phyloP scores from a whole-genome alignment of 371 early-diverging fungal species.

The Mucor irregularis region DNA sequence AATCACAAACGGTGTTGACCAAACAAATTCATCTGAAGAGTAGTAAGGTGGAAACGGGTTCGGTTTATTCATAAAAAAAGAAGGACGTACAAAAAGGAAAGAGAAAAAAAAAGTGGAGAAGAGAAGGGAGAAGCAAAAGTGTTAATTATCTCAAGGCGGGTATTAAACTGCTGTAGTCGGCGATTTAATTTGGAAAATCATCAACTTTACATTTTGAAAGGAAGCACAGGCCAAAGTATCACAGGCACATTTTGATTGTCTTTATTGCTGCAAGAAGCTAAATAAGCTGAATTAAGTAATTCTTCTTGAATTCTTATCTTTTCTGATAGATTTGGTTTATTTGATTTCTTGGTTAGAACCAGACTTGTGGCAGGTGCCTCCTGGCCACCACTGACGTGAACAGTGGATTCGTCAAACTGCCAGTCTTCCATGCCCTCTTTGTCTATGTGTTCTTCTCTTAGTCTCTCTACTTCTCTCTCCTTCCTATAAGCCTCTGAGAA shows the following conservation, averaged over 20 bases:
- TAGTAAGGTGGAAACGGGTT: constrained; percentile 31
- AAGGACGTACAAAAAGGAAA: constrained; percentile 1
- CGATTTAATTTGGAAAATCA: neutral
- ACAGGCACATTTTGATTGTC: constrained; percentile 12
- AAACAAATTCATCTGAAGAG: constrained; percentile 29
- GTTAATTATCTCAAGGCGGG: neutral
- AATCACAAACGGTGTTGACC: constrained; percentile 22
- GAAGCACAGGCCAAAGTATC: constrained; percentile 40
- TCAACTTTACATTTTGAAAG: constrained; percentile 24
- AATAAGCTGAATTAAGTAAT: constrained; percentile 30
- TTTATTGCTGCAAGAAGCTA: constrained; percentile 15
- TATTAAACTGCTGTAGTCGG: neutral
- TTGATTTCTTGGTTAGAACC: constrained; percentile 13
- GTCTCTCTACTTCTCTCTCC: constrained; percentile 22
- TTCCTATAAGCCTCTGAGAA: constrained; percentile 42
- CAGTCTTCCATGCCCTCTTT: constrained; percentile 24
- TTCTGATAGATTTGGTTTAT: neutral
- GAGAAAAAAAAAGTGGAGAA: constrained; percentile 3
- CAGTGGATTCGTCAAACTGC: constrained; percentile 28
- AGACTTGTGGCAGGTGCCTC: constrained; percentile 36
- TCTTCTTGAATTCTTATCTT: constrained; percentile 26
- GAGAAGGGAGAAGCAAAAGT: neutral
- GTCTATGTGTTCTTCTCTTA: constrained; percentile 13
- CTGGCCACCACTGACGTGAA: constrained; percentile 19
- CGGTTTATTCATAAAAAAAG: neutral